Evolutionary conservation across 768 basidiomycete species (phyloP).

Genomic region (Hydnum rufescens): DNA sequence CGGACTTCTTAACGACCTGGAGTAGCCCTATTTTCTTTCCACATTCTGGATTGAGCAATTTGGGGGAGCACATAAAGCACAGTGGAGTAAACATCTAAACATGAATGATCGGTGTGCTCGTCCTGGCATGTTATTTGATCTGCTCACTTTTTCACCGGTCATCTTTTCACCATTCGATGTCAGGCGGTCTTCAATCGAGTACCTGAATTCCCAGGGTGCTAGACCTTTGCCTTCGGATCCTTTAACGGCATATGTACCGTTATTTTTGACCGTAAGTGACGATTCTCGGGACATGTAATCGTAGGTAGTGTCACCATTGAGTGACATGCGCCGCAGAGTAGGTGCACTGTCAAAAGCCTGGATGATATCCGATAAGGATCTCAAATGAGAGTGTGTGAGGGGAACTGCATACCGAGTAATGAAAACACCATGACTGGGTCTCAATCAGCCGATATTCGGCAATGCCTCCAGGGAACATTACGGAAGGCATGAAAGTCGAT

Average conservation of each 20-base stretch:
- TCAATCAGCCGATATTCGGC: constrained; percentile 46
- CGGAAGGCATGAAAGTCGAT: constrained; percentile 13
- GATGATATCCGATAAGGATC: neutral
- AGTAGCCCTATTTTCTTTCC: constrained; percentile 48
- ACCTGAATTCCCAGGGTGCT: constrained; percentile 61
- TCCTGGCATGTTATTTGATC: neutral
- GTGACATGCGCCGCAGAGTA: constrained; percentile 44
- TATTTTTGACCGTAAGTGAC: constrained; percentile 40
- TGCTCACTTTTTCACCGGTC: constrained; percentile 42
- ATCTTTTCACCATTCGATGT: constrained; percentile 27
- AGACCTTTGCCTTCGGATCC: constrained; percentile 38
- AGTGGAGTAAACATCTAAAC: constrained; percentile 39
- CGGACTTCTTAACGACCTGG: constrained; percentile 50
- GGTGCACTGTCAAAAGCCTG: constrained; percentile 28
- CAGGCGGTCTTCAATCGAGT: constrained; percentile 44
- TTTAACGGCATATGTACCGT: constrained; percentile 55
- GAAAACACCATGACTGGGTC: constrained; percentile 44
- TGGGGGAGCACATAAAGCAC: constrained; percentile 55
- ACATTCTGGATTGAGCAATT: constrained; percentile 38
- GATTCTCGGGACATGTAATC: constrained; percentile 69
- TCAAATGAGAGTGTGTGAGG: neutral
- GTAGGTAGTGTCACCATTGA: constrained; percentile 43
- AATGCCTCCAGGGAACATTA: no score
- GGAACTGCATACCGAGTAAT: constrained; percentile 40
- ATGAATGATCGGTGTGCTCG: neutral